Percentiles rank a stretch among this genome's conserved stretches.
Evolutionary conservation across 805 yeast genomes (phyloP).

Genomic region (Myxozyma neglecta): DNA sequence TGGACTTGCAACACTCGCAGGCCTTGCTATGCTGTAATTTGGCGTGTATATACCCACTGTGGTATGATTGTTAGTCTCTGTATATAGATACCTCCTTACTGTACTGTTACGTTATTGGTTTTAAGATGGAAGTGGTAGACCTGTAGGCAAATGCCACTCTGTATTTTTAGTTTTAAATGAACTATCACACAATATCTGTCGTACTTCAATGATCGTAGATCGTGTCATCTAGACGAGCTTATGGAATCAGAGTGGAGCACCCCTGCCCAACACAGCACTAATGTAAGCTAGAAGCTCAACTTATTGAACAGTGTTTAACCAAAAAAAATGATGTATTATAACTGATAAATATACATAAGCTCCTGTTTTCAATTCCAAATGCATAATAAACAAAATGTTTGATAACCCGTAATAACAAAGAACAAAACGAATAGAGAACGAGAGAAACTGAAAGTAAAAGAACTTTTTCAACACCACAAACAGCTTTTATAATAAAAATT

Average conservation of each 20-base stretch:
- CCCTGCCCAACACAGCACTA: too few relatives aligned
- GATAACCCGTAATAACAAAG: background rate
- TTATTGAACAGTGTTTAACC: too few relatives aligned
- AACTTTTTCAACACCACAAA: background rate
- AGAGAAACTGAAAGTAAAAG: background rate
- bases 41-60: background rate
- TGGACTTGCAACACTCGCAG: conserved; percentile 12
- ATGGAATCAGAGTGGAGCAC: too few relatives aligned
- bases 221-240: too few relatives aligned
- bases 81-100: background rate
- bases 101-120: background rate
- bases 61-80: background rate
- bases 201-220: too few relatives aligned
- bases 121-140: too few relatives aligned
- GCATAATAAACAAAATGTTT: background rate
- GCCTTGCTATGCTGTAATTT: conserved; percentile 6
- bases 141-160: too few relatives aligned
- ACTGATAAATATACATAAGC: too few relatives aligned
- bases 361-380: background rate
- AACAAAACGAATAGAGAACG: background rate
- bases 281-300: too few relatives aligned
- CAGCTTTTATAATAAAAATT: background rate
- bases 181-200: too few relatives aligned
- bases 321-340: too few relatives aligned
- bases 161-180: too few relatives aligned